A percentile compares a stretch with the other conserved stretches of the same genome.
Conservation (phyloP, 768 basidiomycete genomes). For the Phylloporus rhodoxanthus region DNA sequence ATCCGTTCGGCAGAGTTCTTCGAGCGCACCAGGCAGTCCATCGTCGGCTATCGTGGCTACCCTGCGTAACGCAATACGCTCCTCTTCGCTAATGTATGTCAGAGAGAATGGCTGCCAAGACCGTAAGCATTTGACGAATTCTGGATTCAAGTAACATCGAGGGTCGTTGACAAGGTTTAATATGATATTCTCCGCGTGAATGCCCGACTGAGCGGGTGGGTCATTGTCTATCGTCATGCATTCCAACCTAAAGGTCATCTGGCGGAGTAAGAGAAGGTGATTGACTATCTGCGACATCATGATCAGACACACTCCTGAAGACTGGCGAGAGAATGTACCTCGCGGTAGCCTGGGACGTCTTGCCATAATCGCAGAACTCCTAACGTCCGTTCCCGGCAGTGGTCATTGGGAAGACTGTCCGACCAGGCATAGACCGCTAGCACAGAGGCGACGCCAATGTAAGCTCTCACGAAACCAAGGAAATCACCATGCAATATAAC, state of each 20-base stretch:
- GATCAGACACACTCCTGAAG: slow-evolving; percentile 4
- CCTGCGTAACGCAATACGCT: slow-evolving; percentile 52
- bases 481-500: slow-evolving; percentile 50
- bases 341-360: slow-evolving; percentile 60
- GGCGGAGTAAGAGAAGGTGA: slow-evolving; percentile 63
- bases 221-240: slow-evolving; percentile 65
- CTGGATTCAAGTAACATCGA: slow-evolving; percentile 49
- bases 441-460: slow-evolving; percentile 60
- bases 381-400: slow-evolving; percentile 58
- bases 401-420: slow-evolving; percentile 63
- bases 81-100: slow-evolving; percentile 55
- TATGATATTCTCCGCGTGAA: slow-evolving; percentile 66
- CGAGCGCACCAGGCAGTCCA: slow-evolving; percentile 56
- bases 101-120: slow-evolving; percentile 56
- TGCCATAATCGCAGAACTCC: slow-evolving; percentile 43
- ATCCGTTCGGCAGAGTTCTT: slow-evolving; percentile 42
- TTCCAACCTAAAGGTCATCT: slow-evolving; percentile 64
- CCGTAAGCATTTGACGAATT: slow-evolving; percentile 56
- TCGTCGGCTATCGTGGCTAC: slow-evolving; percentile 65
- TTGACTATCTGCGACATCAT: slow-evolving; percentile 56
- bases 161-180: slow-evolving; percentile 57
- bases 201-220: slow-evolving; percentile 55
- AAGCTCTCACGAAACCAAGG: slow-evolving; percentile 57
- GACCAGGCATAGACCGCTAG: slow-evolving; percentile 75
- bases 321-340: slow-evolving; percentile 41